Conservation (phyloP, 768 basidiomycete species). For the Suillus ampliporus region DNA sequence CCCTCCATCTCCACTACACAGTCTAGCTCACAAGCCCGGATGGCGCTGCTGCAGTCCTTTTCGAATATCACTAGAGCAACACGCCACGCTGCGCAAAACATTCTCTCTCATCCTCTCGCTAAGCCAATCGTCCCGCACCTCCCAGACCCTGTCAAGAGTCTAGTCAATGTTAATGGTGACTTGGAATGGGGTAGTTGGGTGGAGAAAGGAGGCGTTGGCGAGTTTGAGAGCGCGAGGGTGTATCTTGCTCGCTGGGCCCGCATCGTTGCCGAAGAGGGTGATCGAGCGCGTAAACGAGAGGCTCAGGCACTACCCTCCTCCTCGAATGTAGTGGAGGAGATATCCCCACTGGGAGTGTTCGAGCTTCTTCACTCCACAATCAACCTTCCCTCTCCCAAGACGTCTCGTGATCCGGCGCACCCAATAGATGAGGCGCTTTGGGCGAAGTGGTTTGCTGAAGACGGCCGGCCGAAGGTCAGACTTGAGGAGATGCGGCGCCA, state of each 20-base stretch:
- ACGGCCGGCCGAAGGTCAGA: constrained; percentile 69
- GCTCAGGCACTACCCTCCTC: constrained; percentile 68
- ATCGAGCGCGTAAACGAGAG: constrained; percentile 83
- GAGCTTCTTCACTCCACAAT: constrained; percentile 82
- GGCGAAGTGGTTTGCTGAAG: constrained; percentile 76
- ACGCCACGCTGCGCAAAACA: constrained; percentile 91
- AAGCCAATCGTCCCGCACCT: constrained; percentile 96
- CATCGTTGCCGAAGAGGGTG: constrained; percentile 97
- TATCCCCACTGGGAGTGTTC: constrained; percentile 83
- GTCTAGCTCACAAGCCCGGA: constrained; percentile 72
- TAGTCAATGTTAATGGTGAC: constrained; percentile 90
- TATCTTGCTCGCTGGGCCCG: constrained; percentile 98
- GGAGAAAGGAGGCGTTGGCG: constrained; percentile 90
- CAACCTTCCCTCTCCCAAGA: constrained; percentile 80
- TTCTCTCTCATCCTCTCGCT: constrained; percentile 93
- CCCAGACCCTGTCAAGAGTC: constrained; percentile 89
- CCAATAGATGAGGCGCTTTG: constrained; percentile 80
- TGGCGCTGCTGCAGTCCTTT: constrained; percentile 90
- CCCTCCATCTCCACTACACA: constrained; percentile 57
- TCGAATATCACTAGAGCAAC: constrained; percentile 94
- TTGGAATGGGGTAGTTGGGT: constrained; percentile 95
- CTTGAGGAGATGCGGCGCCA: constrained; percentile 76
- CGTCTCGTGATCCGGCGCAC: constrained; percentile 79
- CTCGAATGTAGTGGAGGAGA: constrained; percentile 60
- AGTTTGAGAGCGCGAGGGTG: constrained; percentile 95